Evolutionary conservation across 2,329 filamentous ascomycete genomes (phyloP), one percentile per base, ranked within the genome.

Genomic region (Aspergillus floridensis): DNA sequence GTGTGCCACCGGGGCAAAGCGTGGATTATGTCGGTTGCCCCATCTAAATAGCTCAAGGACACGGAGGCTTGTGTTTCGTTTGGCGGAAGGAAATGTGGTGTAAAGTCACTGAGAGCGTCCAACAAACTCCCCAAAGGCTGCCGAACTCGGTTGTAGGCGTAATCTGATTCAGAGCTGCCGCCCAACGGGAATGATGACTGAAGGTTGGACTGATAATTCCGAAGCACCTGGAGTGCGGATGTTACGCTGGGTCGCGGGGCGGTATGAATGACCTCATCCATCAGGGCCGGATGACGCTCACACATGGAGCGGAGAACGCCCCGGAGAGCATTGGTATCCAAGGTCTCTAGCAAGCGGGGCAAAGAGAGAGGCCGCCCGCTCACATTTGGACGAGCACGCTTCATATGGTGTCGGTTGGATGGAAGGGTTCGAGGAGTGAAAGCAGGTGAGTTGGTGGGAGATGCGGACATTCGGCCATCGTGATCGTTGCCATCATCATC

Each of bases 61-160:
- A 88, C 84, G 31, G 88, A 88, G n/a, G 90, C 82, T 72, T 97
- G 93, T 2, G 85, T 82, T 78, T 99, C 95, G 70, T 90, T 89
- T 0, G 95, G 95, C 12, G 95, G 95, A 2, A 99, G 86, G 70
- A 96, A 99, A 74, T 98, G 92, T 4, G 92, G 92, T 0, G 93
- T 98, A 73, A 96, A 99, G 72, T 99, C 95, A 73, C 89, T 88
- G 49, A 99, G 83, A 48, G 95, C 92, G 60, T 97, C 92, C 60
- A 97, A 86, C 24, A 99, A 84, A 59, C 91, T 88, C 26, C 87
- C 80, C 19, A 98, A 82, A 41, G 89, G 86, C 65, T 93, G 89
- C 67, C 89, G 91, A 57, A 98, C 91, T 68, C 95, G 87, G 73
- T 97, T 96, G 75, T 97, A 99, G 53, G 92, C 89, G 77, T 98